Evolutionary conservation across 2,329 filamentous ascomycete genomes (phyloP).

Genomic region (Xylariaceae sp.): DNA sequence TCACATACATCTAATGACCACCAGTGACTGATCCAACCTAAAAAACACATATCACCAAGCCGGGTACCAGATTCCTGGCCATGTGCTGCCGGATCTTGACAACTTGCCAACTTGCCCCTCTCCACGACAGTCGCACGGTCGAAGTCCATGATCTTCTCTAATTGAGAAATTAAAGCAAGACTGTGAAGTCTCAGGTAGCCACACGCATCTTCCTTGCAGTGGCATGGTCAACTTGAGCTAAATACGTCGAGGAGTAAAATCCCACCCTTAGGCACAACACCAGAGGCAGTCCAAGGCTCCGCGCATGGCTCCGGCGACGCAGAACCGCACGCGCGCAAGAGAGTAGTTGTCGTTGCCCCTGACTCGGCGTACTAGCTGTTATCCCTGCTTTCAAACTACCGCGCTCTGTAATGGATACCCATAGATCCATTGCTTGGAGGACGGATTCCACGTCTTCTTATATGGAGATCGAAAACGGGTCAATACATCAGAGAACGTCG

Average conservation of each 20-base stretch:
- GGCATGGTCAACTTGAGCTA: constrained; percentile 29
- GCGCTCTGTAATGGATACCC: constrained; percentile 19
- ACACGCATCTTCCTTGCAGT: constrained; percentile 27
- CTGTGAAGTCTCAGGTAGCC: constrained; percentile 21
- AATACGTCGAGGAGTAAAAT: constrained; percentile 32
- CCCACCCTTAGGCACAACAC: constrained; percentile 21
- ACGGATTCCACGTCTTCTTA: constrained; percentile 19
- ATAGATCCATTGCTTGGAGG: constrained; percentile 22
- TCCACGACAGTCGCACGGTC: constrained; percentile 48
- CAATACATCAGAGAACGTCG: constrained; percentile 33
- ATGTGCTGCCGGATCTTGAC: constrained; percentile 23
- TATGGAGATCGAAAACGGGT: constrained; percentile 24
- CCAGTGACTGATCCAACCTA: too few relatives aligned
- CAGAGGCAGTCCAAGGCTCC: constrained; percentile 18
- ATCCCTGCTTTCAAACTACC: constrained; percentile 31
- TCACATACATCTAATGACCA: constrained; percentile 13
- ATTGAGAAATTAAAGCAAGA: too few relatives aligned
- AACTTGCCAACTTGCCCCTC: constrained; percentile 39
- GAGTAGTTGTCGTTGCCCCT: constrained; percentile 42
- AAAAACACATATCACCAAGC: constrained; percentile 22
- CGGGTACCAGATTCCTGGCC: constrained; percentile 14
- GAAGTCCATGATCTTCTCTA: constrained; percentile 38
- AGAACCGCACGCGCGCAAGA: constrained; percentile 26
- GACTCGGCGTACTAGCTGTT: constrained; percentile 41
- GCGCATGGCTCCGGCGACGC: constrained; percentile 22